Base-by-base conservation (phyloP, 2,329 filamentous ascomycete genomes). In the Fusarium paranaense region DNA sequence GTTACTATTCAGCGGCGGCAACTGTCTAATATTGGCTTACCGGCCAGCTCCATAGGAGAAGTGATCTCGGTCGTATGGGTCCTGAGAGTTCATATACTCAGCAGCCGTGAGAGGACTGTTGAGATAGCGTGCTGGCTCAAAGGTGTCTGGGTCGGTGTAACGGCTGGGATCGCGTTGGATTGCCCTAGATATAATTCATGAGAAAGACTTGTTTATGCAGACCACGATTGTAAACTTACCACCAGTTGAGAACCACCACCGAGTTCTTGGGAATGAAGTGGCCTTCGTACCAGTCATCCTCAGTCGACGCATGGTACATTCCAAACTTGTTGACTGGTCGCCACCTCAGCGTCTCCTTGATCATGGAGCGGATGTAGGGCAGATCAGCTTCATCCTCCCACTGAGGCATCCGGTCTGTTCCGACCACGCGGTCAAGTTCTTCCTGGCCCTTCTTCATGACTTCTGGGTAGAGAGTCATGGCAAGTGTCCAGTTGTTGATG, bases 271-370 rank as follows among this genome's bases (percentile, higher is more conserved):
- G 74, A 9, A 76, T 72, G 22, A 71, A 63, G 16, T 73, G 62
- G 2, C 66, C 70, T 5, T 66, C 63, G 9, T 74, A 76, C 62
- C 63, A 68, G 30, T 68, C 57, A 25, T 74, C 72, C 27, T 74
- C 66, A 5, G 66, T 61, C 2, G 50, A 66, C 0, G 66, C 64
- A 30, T 76, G 74, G 11, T 68, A 66, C 45, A 73, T 64, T 14
- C 72, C 72, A 33, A 68, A 62, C 32, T 72, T 72, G n/a, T 18
- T 70, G 11, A 81, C 78, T 0, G 85, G 83, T 35, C 83, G 81
- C 82, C 83, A 87, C 6, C 85, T 78, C 25, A 85, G 73, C 0
- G 80, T 79, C 74, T 88, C 86, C 58, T 87, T 86, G 58, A 86
- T 79, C 16, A 84, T 73, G 40, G 82, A 82, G 16, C 80, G 75